Conservation (phyloP, 192 early-diverging fungal genomes). For the Backusella tuberculispora region DNA sequence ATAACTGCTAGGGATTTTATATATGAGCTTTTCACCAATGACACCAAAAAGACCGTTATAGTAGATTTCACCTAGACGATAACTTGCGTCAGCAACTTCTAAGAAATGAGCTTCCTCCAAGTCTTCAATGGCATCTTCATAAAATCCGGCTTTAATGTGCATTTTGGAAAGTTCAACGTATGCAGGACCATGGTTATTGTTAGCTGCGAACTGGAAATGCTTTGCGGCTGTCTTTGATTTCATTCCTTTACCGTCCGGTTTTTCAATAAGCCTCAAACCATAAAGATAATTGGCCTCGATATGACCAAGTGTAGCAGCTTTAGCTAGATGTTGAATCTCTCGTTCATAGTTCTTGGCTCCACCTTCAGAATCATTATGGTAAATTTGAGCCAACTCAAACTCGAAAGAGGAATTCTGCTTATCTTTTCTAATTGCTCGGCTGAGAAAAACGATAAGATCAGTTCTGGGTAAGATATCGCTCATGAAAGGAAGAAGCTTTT, state of each 20-base stretch:
- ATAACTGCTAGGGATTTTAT: background rate
- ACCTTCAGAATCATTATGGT: background rate
- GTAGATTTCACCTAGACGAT: background rate
- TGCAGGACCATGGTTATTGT: background rate
- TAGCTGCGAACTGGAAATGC: background rate
- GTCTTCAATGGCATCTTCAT: background rate
- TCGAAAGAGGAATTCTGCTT: background rate
- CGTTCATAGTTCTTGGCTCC: too few relatives aligned
- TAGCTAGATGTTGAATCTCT: background rate
- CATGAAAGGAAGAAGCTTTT: background rate
- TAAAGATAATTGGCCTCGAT: background rate
- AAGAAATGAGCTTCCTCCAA: constrained; percentile 17
- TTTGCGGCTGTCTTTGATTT: background rate
- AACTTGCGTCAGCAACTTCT: background rate
- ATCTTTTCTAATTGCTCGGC: background rate
- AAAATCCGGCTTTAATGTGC: background rate
- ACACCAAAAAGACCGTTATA: background rate
- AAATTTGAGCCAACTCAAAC: background rate
- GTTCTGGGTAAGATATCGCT: background rate
- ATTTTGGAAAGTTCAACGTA: background rate
- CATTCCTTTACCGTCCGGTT: background rate
- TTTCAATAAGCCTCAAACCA: background rate
- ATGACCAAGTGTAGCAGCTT: background rate
- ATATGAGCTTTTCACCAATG: background rate
- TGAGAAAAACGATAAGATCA: background rate